A percentile compares a stretch with the other conserved stretches of the same genome.
Evolutionary conservation across 176 grass and related monocot genomes (phyloP).

Genomic region (Saccharum officinarum): DNA sequence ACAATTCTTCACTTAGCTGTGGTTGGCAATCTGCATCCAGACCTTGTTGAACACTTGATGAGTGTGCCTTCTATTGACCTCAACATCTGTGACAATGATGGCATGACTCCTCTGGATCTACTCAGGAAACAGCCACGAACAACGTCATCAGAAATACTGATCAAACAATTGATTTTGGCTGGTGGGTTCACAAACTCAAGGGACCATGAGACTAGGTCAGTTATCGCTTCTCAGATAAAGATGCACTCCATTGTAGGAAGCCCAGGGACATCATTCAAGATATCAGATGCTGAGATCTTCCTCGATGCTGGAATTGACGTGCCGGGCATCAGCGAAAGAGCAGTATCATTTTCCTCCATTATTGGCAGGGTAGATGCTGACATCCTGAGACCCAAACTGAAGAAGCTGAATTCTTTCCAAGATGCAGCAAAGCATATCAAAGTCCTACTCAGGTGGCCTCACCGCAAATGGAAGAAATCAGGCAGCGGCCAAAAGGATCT

Average conservation of each 20-base stretch:
- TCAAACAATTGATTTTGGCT: constrained; percentile 75
- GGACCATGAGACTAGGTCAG: constrained; percentile 51
- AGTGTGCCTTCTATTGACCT: constrained; percentile 56
- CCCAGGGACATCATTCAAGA: constrained; percentile 78
- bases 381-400: constrained; percentile 33
- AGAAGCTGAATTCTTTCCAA: constrained; percentile 64
- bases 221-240: constrained; percentile 65
- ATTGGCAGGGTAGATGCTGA: constrained; percentile 47
- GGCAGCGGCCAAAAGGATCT: constrained; percentile 29
- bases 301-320: constrained; percentile 58
- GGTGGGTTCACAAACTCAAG: constrained; percentile 81
- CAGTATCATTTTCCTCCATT: constrained; percentile 56
- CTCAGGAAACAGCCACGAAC: constrained; percentile 70
- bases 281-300: constrained; percentile 86
- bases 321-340: constrained; percentile 48
- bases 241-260: constrained; percentile 64
- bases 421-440: constrained; percentile 65
- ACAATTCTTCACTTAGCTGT: constrained; percentile 84
- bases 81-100: constrained; percentile 62
- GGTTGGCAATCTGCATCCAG: constrained; percentile 59
- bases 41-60: constrained; percentile 77
- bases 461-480: constrained; percentile 54
- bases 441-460: constrained; percentile 68
- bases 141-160: constrained; percentile 77
- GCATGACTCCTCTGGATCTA: constrained; percentile 80